Base-by-base conservation (phyloP, 1,284 basidiomycete genomes). In the Wolfiporia cocos region DNA sequence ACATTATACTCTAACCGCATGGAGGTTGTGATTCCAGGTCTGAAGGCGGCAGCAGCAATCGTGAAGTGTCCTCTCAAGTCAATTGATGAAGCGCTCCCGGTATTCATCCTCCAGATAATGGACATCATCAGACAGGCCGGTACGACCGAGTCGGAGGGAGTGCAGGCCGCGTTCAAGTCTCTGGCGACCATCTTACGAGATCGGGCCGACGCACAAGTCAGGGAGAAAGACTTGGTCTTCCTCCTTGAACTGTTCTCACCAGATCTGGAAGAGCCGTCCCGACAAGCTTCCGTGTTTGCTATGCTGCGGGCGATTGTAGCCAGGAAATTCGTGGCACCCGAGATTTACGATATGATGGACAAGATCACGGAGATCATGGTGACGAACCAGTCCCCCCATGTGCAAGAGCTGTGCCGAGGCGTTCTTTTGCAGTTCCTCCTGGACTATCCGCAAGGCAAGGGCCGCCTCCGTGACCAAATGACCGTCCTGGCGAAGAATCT, bases 281-380 rank as follows among this genome's bases (percentile, higher is more conserved):
- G 91, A 5, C 96, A 99, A 64, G 76, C 75, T 2, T 76, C 90
- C 11, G 84, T 94, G 11, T 99, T 99, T 62, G 73, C 86, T 0
- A 77, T 99, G 52, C 77, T 99, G 14, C 83, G 92, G n/a, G 88
- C 93, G 9, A 91, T 99, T 52, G 84, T 99, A 15, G 72, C 85
- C 3, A 82, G 94, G 23, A 89, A 88, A 55, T 90, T 99, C 49
- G 85, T 98, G 33, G 91, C 96, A 1, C 90, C 92, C 1, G 96
- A 99, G 64, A 86, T 99, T 39, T 99, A 99, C 70, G 94, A 99
- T 61, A 69, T 96, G 31, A 98, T 99, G 94, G 90, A 92, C 50
- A 85, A 85, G 49, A 84, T 99, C n/a, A 84, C 91, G 2, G 86
- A 92, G 56, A 82, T 97, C 56, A 85, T 97, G 73, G 92, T 99